phyloP scores from a whole-genome alignment of 1,139 yeast species.

The Suhomyces anneliseae region DNA sequence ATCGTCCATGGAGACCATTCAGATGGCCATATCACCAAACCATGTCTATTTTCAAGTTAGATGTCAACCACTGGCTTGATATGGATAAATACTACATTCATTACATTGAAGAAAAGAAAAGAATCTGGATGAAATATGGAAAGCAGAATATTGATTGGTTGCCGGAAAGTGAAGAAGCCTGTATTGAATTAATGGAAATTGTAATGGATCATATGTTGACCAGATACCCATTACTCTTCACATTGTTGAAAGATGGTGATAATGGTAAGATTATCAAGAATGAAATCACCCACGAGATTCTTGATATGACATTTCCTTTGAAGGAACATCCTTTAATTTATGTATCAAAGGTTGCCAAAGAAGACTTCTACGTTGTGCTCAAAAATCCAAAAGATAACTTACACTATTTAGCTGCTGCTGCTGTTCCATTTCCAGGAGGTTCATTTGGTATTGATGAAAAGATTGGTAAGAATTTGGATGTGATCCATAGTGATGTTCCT shows the following conservation, averaged over 20 bases:
- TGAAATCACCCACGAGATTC: conserved; percentile 58
- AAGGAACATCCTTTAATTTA: conserved; percentile 63
- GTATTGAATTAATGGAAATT: conserved; percentile 61
- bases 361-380: conserved; percentile 65
- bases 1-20: conserved; percentile 80
- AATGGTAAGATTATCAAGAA: conserved; percentile 51
- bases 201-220: conserved; percentile 59
- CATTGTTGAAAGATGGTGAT: conserved; percentile 46
- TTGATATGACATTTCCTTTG: conserved; percentile 61
- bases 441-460: conserved; percentile 62
- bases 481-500: conserved; percentile 71
- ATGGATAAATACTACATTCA: conserved; percentile 75
- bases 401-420: conserved; percentile 70
- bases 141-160: conserved; percentile 64
- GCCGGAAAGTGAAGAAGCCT: conserved; percentile 66
- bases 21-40: conserved; percentile 82
- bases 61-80: conserved; percentile 73
- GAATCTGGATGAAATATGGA: conserved; percentile 59
- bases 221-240: conserved; percentile 64
- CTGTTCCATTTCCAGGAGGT: conserved; percentile 80
- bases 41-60: conserved; percentile 70
- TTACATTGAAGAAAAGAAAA: conserved; percentile 60
- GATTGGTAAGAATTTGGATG: conserved; percentile 60
- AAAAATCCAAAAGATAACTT: conserved; percentile 53
- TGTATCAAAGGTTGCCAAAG: conserved; percentile 71